Evolutionary conservation across 345 rosid genomes (phyloP), one percentile per base, ranked within the genome.

Genomic region (Bruguiera parviflora): DNA sequence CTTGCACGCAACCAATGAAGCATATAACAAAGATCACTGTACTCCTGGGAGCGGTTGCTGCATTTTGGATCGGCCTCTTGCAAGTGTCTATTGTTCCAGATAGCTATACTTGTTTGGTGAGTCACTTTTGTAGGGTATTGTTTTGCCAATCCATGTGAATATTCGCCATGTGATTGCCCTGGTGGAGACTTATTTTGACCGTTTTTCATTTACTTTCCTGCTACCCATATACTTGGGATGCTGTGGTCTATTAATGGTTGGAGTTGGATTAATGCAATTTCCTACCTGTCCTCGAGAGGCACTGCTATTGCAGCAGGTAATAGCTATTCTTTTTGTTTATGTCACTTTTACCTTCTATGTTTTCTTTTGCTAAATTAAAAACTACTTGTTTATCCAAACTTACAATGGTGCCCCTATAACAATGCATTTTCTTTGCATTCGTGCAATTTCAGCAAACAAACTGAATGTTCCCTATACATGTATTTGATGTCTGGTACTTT

Each of bases 241-340:
- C 79, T 91, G 88, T 71, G 96, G 95, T 73, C 74, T 91, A 43
- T 77, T 91, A 35, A 87, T 85, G 94, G 95, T 85, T 63, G 96
- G 92, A 66, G 69, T 85, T 49, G 95, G 92, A 27, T 62, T 91
- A 56, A 82, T 91, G 85, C 80, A 67, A 29, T 91, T 87, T 77
- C 95, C 94, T 58, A 87, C 92, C 20, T 85, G 95, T 62, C 90
- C 95, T n/a, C 85, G 77, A 71, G 95, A 91, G 75, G 88, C 90
- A 31, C 13, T 82, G 61, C 82, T 88, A 13, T 75, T 91, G 78
- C 95, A 84, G 71, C 81, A 83, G 86, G 92, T 90, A 77, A 20
- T 73, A 47, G 8, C 65, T 46, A 11, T 69, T 32, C 7, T 65
- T 63, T 53, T 53, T 31, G 9, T 39, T 67, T 13, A 43, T 47